Conservation (phyloP, 306 rosid genomes). For the Prunus dulcis region DNA sequence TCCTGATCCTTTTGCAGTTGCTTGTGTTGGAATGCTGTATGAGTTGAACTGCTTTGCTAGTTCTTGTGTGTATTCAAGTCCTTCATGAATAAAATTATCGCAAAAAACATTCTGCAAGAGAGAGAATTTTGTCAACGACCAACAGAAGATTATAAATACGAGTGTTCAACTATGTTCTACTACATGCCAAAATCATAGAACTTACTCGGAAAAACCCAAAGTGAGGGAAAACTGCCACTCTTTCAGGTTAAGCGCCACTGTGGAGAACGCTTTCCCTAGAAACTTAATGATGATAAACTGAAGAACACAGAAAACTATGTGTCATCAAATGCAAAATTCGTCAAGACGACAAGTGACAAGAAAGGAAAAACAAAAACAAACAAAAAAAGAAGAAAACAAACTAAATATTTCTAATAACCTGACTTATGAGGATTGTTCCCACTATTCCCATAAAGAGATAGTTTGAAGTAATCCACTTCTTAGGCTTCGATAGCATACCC, state of each 20-base stretch:
- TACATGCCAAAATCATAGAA: neutral
- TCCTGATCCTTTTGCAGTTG: too few relatives aligned
- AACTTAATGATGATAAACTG: constrained; percentile 66
- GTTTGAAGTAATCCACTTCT: constrained; percentile 61
- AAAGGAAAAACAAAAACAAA: neutral
- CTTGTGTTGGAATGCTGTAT: too few relatives aligned
- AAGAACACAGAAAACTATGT: constrained; percentile 4
- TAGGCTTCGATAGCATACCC: constrained; percentile 45
- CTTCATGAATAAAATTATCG: too few relatives aligned
- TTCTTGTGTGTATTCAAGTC: too few relatives aligned
- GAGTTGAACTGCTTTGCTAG: too few relatives aligned
- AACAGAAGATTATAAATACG: too few relatives aligned
- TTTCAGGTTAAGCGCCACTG: constrained; percentile 62
- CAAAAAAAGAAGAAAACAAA: neutral
- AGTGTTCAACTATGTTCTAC: too few relatives aligned
- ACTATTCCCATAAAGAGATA: constrained; percentile 66
- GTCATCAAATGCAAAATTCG: neutral
- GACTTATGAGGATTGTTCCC: constrained; percentile 55
- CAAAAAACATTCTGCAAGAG: too few relatives aligned
- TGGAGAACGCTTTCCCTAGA: constrained; percentile 59
- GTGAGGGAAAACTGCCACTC: constrained; percentile 64
- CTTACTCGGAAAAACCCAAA: constrained; percentile 65
- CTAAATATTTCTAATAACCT: constrained; percentile 47
- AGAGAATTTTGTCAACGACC: too few relatives aligned
- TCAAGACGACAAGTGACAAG: too few relatives aligned